Evolutionary conservation across 441 rosid genomes (phyloP).

Genomic region (Euphorbia schlechtendalii): DNA sequence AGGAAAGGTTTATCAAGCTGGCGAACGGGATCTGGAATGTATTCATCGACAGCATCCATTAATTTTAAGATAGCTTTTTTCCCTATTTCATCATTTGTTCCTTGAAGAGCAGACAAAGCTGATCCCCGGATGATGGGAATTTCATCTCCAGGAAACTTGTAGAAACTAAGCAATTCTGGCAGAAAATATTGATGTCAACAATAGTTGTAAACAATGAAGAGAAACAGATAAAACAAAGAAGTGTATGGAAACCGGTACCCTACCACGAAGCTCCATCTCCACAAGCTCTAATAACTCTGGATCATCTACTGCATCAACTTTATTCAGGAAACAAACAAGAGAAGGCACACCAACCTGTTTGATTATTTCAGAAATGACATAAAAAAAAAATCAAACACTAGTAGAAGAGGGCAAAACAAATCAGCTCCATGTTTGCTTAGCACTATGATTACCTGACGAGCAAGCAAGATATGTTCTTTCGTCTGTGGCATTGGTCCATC

Average conservation of each 20-base stretch:
- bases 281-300: slow-evolving; percentile 91
- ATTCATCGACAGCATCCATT: slow-evolving; percentile 96
- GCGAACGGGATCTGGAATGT: slow-evolving; percentile 94
- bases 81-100: slow-evolving; percentile 90
- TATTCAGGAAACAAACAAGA: slow-evolving; percentile 93
- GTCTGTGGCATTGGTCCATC: slow-evolving; percentile 99
- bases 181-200: slow-evolving; percentile 20
- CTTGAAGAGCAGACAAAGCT: slow-evolving; percentile 86
- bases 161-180: slow-evolving; percentile 91
- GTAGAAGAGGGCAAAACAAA: background rate
- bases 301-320: slow-evolving; percentile 91
- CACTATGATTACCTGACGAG: slow-evolving; percentile 49
- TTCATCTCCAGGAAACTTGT: slow-evolving; percentile 99
- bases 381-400: background rate
- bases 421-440: background rate
- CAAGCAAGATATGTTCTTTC: slow-evolving; percentile 65
- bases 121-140: slow-evolving; percentile 91
- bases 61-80: slow-evolving; percentile 81
- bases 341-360: slow-evolving; percentile 96
- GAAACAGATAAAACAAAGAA: background rate
- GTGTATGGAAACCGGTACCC: slow-evolving; percentile 21
- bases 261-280: slow-evolving; percentile 99
- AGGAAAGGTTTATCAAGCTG: slow-evolving; percentile 95
- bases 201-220: slow-evolving; percentile 1
- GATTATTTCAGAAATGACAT: slow-evolving; percentile 10